Base-by-base conservation (phyloP, 495 filamentous ascomycete genomes). In the Umbilicaria muhlenbergii region DNA sequence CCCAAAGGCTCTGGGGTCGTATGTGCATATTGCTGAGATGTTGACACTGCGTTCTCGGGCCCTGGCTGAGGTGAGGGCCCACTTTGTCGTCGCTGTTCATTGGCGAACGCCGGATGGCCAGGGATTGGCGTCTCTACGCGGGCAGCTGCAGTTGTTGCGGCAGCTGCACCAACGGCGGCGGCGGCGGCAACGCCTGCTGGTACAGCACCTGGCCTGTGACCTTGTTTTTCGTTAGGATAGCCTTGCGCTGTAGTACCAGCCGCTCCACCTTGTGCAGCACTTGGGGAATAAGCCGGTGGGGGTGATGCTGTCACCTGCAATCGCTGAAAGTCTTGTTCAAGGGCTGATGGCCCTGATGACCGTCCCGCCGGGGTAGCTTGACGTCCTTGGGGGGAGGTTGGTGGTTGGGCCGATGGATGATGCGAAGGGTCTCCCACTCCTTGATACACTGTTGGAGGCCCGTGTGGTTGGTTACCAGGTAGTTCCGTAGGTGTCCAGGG, bases 401-500 rank as follows among this genome's bases (percentile, higher is more conserved):
- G 45, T 28, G 47, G 45, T 41, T 52, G 47, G 1, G 50, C 17
- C 11, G 53, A 45, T 33, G 53, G 47, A 36, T 47, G 43, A 33
- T 38, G 39, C 24, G 41, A 41, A 5, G 47, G 67, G 48, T 78
- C 67, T 34, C 66, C 79, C 12, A 71, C 67, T 18, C 91, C 91
- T 60, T 96, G 91, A 52, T 94, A 98, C 2, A 92, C 81, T 0
- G 85, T 86, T 4, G 91, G 87, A 31, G 91, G 88, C 0, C 89
- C 91, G 68, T 93, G 86, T 2, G 86, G 88, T 44, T 86, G 77
- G 44, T 77, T 80, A 5, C 83, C 91, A 2, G 91, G 88, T 42
- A 80, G 70, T 57, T 98, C 91, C 21, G 91, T 96, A 1, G 91
- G 91, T 14, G 92, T 98, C 91, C 91, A 98, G 38, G 87, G 87